Evolutionary conservation across 176 grass and related monocot genomes (phyloP).

Genomic region (Dendrocalamus sinicus): DNA sequence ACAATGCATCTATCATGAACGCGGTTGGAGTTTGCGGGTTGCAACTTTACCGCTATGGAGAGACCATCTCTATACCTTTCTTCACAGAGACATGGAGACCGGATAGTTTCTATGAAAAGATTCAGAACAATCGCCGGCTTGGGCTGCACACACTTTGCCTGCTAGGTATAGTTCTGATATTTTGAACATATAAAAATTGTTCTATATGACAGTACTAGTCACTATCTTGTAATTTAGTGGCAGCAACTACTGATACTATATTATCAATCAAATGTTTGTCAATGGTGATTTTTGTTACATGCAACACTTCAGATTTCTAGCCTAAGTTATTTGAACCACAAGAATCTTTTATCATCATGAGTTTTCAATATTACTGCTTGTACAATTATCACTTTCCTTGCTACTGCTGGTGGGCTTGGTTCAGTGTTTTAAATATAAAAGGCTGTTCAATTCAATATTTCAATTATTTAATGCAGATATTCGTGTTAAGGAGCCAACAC

Average conservation of each 20-base stretch:
- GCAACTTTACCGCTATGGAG: conserved; percentile 92
- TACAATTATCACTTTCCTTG: conserved; percentile 5
- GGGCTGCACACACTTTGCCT: conserved; percentile 95
- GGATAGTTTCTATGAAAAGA: conserved; percentile 96
- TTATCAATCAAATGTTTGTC: not conserved
- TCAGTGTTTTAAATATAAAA: not conserved
- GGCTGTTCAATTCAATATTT: not conserved
- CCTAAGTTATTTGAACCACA: conserved; percentile 3
- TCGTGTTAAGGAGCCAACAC: conserved; percentile 87
- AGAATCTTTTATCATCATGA: not conserved
- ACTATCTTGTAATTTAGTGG: conserved; percentile 20
- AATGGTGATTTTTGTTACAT: not conserved
- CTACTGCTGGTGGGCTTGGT: not conserved
- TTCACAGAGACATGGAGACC: conserved; percentile 95
- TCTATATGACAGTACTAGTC: not conserved
- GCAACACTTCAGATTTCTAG: not conserved
- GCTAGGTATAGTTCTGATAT: conserved; percentile 45
- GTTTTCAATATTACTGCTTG: conserved; percentile 29
- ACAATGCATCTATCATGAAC: conserved; percentile 95
- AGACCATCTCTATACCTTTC: conserved; percentile 94
- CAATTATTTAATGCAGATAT: conserved; percentile 65
- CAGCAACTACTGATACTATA: not conserved
- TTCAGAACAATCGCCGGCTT: conserved; percentile 74
- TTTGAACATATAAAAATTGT: not conserved
- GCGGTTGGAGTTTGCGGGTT: conserved; percentile 89